Percentiles rank a stretch among this genome's conserved stretches.
Evolutionary conservation across 75 land plant species (phyloP).

Genomic region (Chamaecyparis obtusa): DNA sequence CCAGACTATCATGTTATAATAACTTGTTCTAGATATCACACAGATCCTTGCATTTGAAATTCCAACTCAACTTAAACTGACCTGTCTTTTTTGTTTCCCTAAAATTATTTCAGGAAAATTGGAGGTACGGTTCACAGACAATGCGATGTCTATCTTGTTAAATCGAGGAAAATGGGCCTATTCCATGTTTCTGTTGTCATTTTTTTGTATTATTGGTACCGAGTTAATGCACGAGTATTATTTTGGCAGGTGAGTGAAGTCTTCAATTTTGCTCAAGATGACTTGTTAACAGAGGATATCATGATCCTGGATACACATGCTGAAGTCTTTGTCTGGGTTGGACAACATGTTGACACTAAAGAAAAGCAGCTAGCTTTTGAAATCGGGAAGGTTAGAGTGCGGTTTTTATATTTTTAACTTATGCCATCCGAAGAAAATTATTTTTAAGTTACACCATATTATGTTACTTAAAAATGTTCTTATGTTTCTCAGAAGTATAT

Average conservation of each 20-base stretch:
- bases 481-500: slow-evolving; percentile 69
- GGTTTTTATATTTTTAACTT: not conserved
- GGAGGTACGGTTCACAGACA: slow-evolving; percentile 40
- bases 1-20: not conserved
- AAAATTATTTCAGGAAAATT: slow-evolving; percentile 45
- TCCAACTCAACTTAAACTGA: not conserved
- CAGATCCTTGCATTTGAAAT: not conserved
- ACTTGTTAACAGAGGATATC: slow-evolving; percentile 88
- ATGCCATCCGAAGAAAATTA: no score
- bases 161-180: not conserved
- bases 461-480: not conserved
- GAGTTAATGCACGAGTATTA: not conserved
- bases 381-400: slow-evolving; percentile 18
- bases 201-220: not conserved
- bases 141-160: not conserved
- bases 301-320: slow-evolving; percentile 83
- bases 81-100: not conserved
- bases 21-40: not conserved
- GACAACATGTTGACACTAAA: slow-evolving; percentile 64
- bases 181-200: not conserved
- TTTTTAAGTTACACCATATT: not conserved
- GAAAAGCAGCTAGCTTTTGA: slow-evolving; percentile 87
- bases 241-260: slow-evolving; percentile 58
- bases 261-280: slow-evolving; percentile 89
- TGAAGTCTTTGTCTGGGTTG: slow-evolving; percentile 90